Percentiles rank a stretch among this genome's conserved stretches.
These are phyloP conservation scores for Suillus variegatus DNA, from an alignment of 768 basidiomycete species.

Conservation along the genomic window DNA sequence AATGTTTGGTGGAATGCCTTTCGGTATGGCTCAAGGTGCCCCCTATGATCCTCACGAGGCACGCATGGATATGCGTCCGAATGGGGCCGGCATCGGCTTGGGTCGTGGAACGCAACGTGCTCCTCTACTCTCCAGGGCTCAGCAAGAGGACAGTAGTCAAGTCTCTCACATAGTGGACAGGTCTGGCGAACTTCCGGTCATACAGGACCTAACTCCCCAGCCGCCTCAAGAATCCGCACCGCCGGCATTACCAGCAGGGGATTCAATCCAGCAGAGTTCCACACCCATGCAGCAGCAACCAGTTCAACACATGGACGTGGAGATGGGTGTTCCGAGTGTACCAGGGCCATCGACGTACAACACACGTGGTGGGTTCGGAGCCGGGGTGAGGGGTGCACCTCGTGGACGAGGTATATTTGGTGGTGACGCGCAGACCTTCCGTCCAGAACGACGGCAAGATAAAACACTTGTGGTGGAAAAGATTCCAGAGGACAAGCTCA, in stretches of 20 bases:
- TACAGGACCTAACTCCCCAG: slow-evolving; percentile 78
- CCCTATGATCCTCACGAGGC: slow-evolving; percentile 80
- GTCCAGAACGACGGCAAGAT: slow-evolving; percentile 65
- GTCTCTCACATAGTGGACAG: slow-evolving; percentile 39
- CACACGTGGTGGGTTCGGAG: slow-evolving; percentile 30
- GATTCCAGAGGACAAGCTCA: slow-evolving; percentile 84
- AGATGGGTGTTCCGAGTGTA: slow-evolving; percentile 37
- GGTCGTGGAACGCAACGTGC: slow-evolving; percentile 47
- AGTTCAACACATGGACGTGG: slow-evolving; percentile 32
- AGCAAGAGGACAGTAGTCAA: slow-evolving; percentile 52
- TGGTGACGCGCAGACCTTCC: slow-evolving; percentile 66
- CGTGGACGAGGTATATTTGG: slow-evolving; percentile 59
- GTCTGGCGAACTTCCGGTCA: slow-evolving; percentile 78
- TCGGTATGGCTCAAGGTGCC: slow-evolving; percentile 47
- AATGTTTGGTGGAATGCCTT: slow-evolving; percentile 67
- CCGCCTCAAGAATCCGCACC: slow-evolving; percentile 34
- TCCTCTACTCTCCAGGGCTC: slow-evolving; percentile 55
- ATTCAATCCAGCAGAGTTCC: slow-evolving; percentile 8
- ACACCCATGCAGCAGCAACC: slow-evolving; percentile 13
- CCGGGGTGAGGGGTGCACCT: slow-evolving; percentile 45
- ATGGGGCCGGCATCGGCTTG: slow-evolving; percentile 30
- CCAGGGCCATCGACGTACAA: slow-evolving; percentile 20
- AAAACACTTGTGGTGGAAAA: slow-evolving; percentile 93
- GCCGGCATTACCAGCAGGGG: slow-evolving; percentile 26
- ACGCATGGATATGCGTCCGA: slow-evolving; percentile 76